phyloP scores from a whole-genome alignment of 1,139 yeast genomes.

The Scheffersomyces cryptocercus region DNA sequence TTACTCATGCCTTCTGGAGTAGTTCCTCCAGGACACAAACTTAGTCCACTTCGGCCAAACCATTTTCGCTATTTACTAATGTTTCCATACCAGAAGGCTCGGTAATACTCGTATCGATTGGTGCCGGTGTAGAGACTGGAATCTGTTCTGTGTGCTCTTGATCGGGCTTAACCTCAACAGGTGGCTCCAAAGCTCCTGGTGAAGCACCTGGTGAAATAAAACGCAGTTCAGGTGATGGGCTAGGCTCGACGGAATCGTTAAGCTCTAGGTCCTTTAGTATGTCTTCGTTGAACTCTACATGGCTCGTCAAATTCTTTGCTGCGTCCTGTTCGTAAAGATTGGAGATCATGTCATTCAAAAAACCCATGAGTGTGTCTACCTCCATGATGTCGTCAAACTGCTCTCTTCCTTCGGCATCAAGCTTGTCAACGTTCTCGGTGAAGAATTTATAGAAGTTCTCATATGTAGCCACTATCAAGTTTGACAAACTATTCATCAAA shows the following conservation, averaged over 20 bases:
- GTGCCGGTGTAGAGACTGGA: too few relatives aligned
- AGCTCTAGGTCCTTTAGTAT: slow-evolving; percentile 20
- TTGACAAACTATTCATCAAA: slow-evolving; percentile 33
- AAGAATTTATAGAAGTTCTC: slow-evolving; percentile 28
- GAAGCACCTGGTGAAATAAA: neutral
- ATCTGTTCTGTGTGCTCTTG: too few relatives aligned
- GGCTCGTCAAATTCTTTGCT: slow-evolving; percentile 1
- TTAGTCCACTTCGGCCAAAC: too few relatives aligned
- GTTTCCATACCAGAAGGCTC: too few relatives aligned
- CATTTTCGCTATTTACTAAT: too few relatives aligned
- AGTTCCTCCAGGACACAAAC: too few relatives aligned
- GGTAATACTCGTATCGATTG: too few relatives aligned
- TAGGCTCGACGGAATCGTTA: neutral
- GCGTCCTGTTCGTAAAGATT: slow-evolving; percentile 20
- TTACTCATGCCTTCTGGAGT: too few relatives aligned
- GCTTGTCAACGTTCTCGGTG: slow-evolving; percentile 16
- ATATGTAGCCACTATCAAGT: slow-evolving; percentile 31
- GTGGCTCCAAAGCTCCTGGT: neutral
- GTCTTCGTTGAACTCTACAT: slow-evolving; percentile 22
- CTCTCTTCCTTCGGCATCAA: slow-evolving; percentile 20
- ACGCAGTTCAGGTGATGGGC: neutral
- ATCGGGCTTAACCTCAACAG: too few relatives aligned
- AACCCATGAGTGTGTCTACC: slow-evolving; percentile 53
- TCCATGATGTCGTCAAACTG: slow-evolving; percentile 50
- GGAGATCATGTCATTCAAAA: slow-evolving; percentile 33